These are phyloP conservation scores for Euphorbia pulcherrima DNA, from an alignment of 345 rosid genomes.

Conservation along the genomic window DNA sequence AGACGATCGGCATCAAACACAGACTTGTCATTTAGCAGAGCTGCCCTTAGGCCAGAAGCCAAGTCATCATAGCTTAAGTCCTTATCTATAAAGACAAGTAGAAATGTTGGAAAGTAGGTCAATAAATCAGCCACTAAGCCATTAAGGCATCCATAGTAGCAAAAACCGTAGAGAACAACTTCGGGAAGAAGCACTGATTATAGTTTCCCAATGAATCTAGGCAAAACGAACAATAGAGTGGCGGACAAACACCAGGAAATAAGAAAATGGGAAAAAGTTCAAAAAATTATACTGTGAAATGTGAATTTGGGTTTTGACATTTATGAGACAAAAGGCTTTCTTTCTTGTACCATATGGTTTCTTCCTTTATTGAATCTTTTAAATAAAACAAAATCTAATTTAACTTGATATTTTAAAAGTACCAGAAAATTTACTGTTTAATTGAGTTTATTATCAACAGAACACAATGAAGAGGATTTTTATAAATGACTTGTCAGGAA, in stretches of 20 bases:
- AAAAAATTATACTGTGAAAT: no score
- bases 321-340: background rate
- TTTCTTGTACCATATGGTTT: background rate
- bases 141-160: background rate
- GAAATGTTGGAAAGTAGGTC: background rate
- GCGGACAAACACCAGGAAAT: background rate
- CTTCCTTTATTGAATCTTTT: no score
- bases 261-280: no score
- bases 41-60: conserved; percentile 65
- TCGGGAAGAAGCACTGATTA: background rate
- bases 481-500: background rate
- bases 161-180: background rate
- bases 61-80: conserved; percentile 57
- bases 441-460: background rate
- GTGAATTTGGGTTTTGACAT: no score
- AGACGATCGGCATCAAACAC: conserved; percentile 67
- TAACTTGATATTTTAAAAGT: no score
- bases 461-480: background rate
- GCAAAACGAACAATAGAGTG: background rate
- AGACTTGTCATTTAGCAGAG: conserved; percentile 60
- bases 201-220: background rate
- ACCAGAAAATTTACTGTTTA: background rate
- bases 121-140: background rate
- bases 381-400: no score
- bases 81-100: conserved; percentile 36